A percentile compares a stretch with the other conserved stretches of the same genome.
Conservation (phyloP, 192 early-diverging fungal species). For the Coemansia sp. region DNA sequence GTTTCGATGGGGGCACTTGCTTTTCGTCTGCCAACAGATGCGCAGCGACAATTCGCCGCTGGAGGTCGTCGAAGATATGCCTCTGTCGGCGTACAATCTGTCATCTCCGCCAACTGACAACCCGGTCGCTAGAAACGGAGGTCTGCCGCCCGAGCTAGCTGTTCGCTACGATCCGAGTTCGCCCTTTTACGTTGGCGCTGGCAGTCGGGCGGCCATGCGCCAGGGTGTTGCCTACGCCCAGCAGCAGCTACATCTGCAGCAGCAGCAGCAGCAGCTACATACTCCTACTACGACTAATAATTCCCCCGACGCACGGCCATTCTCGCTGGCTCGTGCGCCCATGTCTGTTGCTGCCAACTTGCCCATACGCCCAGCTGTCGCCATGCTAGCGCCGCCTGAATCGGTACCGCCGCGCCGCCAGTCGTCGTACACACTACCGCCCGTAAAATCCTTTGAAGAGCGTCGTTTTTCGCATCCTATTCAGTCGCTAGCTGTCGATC, state of each 20-base stretch:
- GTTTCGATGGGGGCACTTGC: slow-evolving; percentile 55
- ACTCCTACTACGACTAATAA: too few relatives aligned
- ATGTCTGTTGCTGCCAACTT: slow-evolving; percentile 44
- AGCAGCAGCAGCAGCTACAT: too few relatives aligned
- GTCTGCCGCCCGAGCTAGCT: slow-evolving; percentile 4
- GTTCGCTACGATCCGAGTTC: slow-evolving; percentile 2
- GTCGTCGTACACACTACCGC: slow-evolving; percentile 53
- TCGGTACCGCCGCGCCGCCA: slow-evolving; percentile 44
- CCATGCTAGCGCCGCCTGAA: slow-evolving; percentile 15
- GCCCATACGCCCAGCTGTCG: slow-evolving; percentile 9
- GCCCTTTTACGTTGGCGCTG: neutral
- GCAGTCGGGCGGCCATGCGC: neutral
- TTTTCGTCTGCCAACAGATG: slow-evolving; percentile 56
- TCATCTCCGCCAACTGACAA: slow-evolving; percentile 38
- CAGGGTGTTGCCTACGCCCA: neutral
- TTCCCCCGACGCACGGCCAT: slow-evolving; percentile 32
- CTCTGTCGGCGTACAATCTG: slow-evolving; percentile 42
- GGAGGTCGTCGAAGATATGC: slow-evolving; percentile 9
- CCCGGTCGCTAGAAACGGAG: neutral
- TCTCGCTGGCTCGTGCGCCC: slow-evolving; percentile 50
- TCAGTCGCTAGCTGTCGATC: slow-evolving; percentile 34
- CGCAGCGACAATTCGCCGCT: slow-evolving; percentile 26
- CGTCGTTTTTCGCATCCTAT: slow-evolving; percentile 53
- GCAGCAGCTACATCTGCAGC: neutral
- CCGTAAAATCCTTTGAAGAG: slow-evolving; percentile 52